Conservation (phyloP, 768 basidiomycete species). For the Russula abietina region DNA sequence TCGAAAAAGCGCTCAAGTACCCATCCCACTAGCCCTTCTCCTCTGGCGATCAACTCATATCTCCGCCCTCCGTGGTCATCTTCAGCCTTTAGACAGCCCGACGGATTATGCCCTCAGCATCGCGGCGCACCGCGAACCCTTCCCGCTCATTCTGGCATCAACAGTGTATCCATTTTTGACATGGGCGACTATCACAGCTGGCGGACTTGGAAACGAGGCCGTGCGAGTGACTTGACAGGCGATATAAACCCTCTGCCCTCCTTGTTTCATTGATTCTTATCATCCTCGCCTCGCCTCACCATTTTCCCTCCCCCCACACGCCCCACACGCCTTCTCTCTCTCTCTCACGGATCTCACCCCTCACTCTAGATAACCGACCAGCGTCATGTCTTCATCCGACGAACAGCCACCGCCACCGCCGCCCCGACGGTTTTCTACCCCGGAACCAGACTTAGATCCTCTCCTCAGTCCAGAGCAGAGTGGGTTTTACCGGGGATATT, state of each 20-base stretch:
- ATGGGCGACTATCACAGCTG: slow-evolving; percentile 8
- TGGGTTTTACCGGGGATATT: neutral
- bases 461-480: slow-evolving; percentile 6
- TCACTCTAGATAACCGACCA: neutral
- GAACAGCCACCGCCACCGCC: neutral
- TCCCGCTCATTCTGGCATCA: neutral
- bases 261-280: slow-evolving; percentile 4
- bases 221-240: slow-evolving; percentile 3
- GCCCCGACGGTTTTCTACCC: neutral
- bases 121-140: neutral
- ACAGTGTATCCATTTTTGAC: neutral
- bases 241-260: slow-evolving; percentile 1
- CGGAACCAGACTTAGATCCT: slow-evolving; percentile 3
- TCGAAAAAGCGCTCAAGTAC: neutral
- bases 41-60: neutral
- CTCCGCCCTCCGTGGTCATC: neutral
- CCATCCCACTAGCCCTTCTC: neutral
- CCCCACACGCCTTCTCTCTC: neutral
- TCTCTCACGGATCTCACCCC: neutral
- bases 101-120: neutral
- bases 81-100: neutral
- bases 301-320: too few relatives aligned
- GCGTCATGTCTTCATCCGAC: slow-evolving; percentile 1
- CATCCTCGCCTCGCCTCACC: neutral
- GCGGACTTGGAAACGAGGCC: slow-evolving; percentile 20